Base-by-base conservation (phyloP, 139 green algal species). In the Chlamydomonas eustigma region DNA sequence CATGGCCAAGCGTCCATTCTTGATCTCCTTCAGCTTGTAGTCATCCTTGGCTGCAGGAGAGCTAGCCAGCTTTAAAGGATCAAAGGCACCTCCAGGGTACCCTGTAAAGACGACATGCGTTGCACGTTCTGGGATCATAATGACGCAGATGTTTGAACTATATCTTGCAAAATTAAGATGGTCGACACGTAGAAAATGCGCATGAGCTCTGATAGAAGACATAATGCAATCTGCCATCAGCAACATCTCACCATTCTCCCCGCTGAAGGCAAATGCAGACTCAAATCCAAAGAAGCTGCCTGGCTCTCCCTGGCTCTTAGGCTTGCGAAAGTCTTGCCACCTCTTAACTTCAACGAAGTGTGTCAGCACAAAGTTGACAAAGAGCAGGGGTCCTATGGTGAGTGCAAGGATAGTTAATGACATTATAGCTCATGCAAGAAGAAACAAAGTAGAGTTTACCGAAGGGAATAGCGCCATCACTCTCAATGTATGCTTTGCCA, bases 51-150 rank as follows among this genome's bases (percentile, higher is more conserved):
- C 89, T 78, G 94, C 92, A 72, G 94, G 92, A 88, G 97, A 92
- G 85, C 97, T 92, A 87, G 93, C 95, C 78, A 97, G 85, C 80
- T 92, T 92, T 76, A 98, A 85, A 84, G 94, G 94, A 91, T 98
- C 94, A 73, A 97, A 98, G 64, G 89, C 22, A 86, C 89, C 39
- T 86, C 78, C 78, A 67, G 78, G 78, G 78, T 83, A 75, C 35
- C 4, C 37, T 63, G 68, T 35, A 33, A 31, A 5, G 32, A 31
- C n/a, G 52, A n/a, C n/a, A n/a, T n/a, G n/a, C n/a, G n/a, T n/a
- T n/a, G n/a, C n/a, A n/a, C n/a, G n/a, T n/a, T n/a, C n/a, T n/a
- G n/a, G n/a, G 22, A 58, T 28, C 12, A 12, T 28, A 58, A 58
- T 12, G 22, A 58, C 12, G 44, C 44, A 22, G 44, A 22, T 12